Conservation (phyloP, 352 stramenopile species). For the Pythium dissotocum region DNA sequence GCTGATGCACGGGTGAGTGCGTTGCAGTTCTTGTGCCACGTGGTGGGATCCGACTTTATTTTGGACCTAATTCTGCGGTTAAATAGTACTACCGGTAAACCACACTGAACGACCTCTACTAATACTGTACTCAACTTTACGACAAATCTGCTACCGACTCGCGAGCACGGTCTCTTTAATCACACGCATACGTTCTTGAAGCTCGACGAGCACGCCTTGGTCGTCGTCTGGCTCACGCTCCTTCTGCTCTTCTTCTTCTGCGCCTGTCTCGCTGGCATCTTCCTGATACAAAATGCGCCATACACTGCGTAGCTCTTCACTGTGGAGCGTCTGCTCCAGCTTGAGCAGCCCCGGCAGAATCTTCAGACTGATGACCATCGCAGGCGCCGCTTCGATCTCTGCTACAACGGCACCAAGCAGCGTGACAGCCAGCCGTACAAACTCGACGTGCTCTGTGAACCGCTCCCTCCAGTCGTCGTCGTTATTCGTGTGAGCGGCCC, state of each 20-base stretch:
- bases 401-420: conserved; percentile 51
- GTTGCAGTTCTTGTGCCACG: background rate
- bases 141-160: conserved; percentile 5
- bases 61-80: background rate
- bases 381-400: conserved; percentile 32
- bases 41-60: background rate
- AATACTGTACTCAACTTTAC: background rate
- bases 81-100: background rate
- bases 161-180: conserved; percentile 24
- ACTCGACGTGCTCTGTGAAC: conserved; percentile 48
- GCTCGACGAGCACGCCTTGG: conserved; percentile 6
- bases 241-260: background rate
- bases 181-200: conserved; percentile 17
- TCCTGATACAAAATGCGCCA: background rate
- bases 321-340: conserved; percentile 18
- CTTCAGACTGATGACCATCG: conserved; percentile 45
- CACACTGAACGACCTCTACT: background rate
- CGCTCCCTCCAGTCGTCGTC: conserved; percentile 12
- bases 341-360: conserved; percentile 25
- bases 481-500: background rate
- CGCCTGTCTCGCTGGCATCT: background rate
- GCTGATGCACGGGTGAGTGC: background rate
- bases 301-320: background rate
- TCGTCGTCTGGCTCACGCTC: background rate
- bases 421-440: conserved; percentile 56